Percentiles rank a stretch among this genome's conserved stretches.
These are phyloP conservation scores for Pyrus hybrid DNA, from an alignment of 331 rosid species.

Conservation along the genomic window DNA sequence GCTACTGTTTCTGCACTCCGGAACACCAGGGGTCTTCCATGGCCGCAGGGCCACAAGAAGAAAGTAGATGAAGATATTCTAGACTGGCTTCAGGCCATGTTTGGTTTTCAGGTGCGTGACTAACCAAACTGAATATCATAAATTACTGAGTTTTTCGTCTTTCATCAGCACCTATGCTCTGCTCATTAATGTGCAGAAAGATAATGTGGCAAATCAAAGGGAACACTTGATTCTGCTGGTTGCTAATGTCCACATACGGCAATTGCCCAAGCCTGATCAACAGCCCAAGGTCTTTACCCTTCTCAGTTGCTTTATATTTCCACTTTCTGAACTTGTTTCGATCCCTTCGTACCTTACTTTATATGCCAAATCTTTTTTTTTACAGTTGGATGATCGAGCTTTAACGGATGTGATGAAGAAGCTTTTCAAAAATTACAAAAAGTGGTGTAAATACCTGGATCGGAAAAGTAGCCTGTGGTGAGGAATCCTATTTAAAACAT, in stretches of 20 bases:
- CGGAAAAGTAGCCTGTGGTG: conserved; percentile 99
- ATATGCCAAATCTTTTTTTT: not conserved
- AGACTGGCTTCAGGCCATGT: conserved; percentile 92
- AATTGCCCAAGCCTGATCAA: conserved; percentile 56
- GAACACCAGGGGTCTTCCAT: conserved; percentile 77
- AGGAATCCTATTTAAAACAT: conserved; percentile 21
- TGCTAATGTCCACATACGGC: conserved; percentile 83
- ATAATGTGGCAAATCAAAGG: conserved; percentile 89
- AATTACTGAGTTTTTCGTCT: conserved; percentile 10
- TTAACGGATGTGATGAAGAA: conserved; percentile 84
- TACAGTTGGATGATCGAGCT: conserved; percentile 78
- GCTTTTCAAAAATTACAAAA: conserved; percentile 83
- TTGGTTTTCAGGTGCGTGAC: conserved; percentile 80
- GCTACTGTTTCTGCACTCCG: conserved; percentile 71
- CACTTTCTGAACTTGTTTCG: conserved; percentile 1
- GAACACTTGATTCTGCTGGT: conserved; percentile 92
- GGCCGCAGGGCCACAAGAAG: conserved; percentile 50
- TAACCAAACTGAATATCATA: conserved; percentile 8
- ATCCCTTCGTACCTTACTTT: conserved; percentile 1
- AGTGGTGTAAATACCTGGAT: conserved; percentile 87
- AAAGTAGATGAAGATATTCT: conserved; percentile 70
- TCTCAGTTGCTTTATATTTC: conserved; percentile 4
- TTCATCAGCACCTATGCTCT: conserved; percentile 7
- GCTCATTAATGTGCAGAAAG: conserved; percentile 46
- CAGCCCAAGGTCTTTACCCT: conserved; percentile 54